Evolutionary conservation across 179 eudicot genomes (phyloP).

Genomic region (Heliamphora pulchella): DNA sequence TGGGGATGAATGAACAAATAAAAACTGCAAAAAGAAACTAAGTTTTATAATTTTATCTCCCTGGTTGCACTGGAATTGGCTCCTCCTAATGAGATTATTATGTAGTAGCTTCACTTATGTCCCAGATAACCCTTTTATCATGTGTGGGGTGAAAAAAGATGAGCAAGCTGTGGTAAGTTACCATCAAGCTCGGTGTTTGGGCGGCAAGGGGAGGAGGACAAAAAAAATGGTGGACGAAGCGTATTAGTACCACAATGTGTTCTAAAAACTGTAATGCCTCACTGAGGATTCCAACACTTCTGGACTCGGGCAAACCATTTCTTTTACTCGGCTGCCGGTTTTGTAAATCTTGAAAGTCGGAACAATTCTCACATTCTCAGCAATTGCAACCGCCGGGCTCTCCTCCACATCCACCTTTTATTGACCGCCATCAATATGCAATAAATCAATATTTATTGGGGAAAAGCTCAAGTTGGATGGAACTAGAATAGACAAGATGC

Average conservation of each 20-base stretch:
- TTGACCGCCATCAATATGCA: not conserved
- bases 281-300: constrained; percentile 77
- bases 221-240: not conserved
- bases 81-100: constrained; percentile 18
- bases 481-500: not conserved
- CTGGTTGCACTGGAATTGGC: constrained; percentile 19
- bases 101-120: constrained; percentile 10
- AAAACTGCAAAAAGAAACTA: constrained; percentile 19
- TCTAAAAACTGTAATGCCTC: constrained; percentile 65
- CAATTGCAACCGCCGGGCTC: constrained; percentile 43
- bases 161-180: constrained; percentile 7
- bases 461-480: not conserved
- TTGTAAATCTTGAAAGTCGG: constrained; percentile 86
- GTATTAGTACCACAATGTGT: not conserved
- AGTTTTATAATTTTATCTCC: constrained; percentile 15
- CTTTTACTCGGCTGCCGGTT: constrained; percentile 62
- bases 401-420: constrained; percentile 64
- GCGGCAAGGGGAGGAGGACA: constrained; percentile 6
- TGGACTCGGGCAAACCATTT: constrained; percentile 65
- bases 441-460: no score
- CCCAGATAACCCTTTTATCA: constrained; percentile 9
- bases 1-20: constrained; percentile 38
- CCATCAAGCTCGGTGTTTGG: not conserved
- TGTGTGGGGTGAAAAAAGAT: not conserved
- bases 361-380: constrained; percentile 57